These are phyloP conservation scores for Colletotrichum sp. DNA, from an alignment of 2,329 filamentous ascomycete species.

Conservation along the genomic window DNA sequence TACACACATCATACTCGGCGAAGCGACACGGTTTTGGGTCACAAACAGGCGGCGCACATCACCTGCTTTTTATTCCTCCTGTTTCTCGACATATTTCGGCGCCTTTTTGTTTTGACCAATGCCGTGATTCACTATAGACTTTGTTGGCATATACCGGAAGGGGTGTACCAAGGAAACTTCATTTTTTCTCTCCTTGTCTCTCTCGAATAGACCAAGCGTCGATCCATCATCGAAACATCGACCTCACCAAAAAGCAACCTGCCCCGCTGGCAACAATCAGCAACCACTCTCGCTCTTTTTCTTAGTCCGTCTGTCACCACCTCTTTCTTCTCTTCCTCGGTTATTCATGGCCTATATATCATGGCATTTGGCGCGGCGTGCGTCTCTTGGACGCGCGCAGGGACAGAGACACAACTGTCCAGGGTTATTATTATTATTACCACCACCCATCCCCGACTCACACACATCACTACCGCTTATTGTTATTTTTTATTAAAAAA, in stretches of 20 bases:
- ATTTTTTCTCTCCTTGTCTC: neutral
- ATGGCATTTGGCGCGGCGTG: neutral
- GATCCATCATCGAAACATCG: neutral
- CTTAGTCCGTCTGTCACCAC: neutral
- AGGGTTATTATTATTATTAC: neutral
- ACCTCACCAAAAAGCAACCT: neutral
- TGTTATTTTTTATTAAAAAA: slow-evolving; percentile 11
- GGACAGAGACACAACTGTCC: neutral
- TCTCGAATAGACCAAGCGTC: slow-evolving; percentile 1
- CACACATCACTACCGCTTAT: neutral
- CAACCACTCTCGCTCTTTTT: neutral
- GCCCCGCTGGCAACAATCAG: neutral
- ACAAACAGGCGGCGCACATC: neutral
- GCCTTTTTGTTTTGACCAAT: neutral
- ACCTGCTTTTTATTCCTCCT: neutral
- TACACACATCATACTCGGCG: neutral
- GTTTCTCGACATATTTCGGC: neutral
- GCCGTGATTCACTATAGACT: slow-evolving; percentile 9
- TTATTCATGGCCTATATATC: neutral
- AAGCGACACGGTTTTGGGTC: neutral
- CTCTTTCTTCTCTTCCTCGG: neutral
- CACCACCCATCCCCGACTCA: neutral
- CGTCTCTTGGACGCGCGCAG: neutral
- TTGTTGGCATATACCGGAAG: slow-evolving; percentile 1
- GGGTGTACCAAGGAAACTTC: neutral